Evolutionary conservation across 768 basidiomycete species (phyloP).

Genomic region (Dacryopinax primogenitus): DNA sequence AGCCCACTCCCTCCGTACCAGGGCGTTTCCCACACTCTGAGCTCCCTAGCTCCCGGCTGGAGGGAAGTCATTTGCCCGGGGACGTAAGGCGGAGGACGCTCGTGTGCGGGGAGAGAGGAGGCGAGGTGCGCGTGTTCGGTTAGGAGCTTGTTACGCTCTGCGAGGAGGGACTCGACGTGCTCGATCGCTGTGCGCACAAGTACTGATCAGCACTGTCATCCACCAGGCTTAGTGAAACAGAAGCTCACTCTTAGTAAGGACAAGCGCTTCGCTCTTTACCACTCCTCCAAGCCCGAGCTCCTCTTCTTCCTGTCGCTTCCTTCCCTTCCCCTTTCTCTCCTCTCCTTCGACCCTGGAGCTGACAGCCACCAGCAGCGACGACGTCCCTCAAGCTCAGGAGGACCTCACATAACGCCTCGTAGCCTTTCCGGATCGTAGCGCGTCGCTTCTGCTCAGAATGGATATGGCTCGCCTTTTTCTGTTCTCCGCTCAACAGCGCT

Average conservation of each 20-base stretch:
- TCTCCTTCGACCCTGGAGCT: conserved; percentile 15
- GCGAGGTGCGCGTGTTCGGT: conserved; percentile 50
- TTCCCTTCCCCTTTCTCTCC: conserved; percentile 9
- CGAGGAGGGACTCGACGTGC: conserved; percentile 54
- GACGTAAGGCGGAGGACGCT: conserved; percentile 42
- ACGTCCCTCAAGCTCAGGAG: conserved; percentile 75
- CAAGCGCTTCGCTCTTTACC: conserved; percentile 81
- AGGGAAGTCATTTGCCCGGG: neutral
- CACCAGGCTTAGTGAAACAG: no score
- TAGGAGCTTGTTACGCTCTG: conserved; percentile 44
- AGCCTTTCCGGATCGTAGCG: conserved; percentile 78
- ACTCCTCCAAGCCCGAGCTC: conserved; percentile 42
- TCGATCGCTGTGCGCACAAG: conserved; percentile 55
- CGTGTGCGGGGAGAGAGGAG: conserved; percentile 42
- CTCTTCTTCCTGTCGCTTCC: neutral
- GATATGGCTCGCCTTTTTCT: conserved; percentile 90
- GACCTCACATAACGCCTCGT: conserved; percentile 73
- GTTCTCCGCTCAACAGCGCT: conserved; percentile 56
- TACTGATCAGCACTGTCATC: conserved; percentile 5
- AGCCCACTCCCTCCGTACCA: conserved; percentile 63
- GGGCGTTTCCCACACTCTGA: conserved; percentile 57
- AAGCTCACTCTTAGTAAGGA: conserved; percentile 70
- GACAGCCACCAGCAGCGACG: conserved; percentile 45
- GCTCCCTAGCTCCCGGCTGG: neutral
- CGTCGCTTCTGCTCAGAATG: conserved; percentile 88